Percentiles rank a stretch among this genome's conserved stretches.
Conservation (phyloP, 352 stramenopile species). For the Phytophthora aleatoria region DNA sequence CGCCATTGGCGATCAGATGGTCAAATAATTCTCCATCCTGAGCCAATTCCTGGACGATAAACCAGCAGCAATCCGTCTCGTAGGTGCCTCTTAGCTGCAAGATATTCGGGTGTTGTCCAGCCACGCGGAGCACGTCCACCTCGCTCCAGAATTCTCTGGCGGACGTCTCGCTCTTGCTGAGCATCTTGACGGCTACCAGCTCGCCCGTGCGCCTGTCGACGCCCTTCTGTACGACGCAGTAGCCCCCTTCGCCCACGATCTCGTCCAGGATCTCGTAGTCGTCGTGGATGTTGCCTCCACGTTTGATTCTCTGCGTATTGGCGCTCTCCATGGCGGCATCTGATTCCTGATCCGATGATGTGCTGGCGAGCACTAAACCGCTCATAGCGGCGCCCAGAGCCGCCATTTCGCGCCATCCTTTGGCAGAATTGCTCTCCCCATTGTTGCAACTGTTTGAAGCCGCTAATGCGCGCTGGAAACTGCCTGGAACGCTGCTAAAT, state of each 20-base stretch:
- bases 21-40: slow-evolving; percentile 90
- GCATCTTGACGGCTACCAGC: slow-evolving; percentile 79
- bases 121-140: slow-evolving; percentile 76
- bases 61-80: slow-evolving; percentile 76
- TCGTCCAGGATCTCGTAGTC: slow-evolving; percentile 81
- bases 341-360: slow-evolving; percentile 11
- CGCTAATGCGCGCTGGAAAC: slow-evolving; percentile 12
- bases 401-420: slow-evolving; percentile 10
- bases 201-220: slow-evolving; percentile 68
- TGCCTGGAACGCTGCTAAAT: slow-evolving; percentile 1
- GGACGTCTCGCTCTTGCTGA: slow-evolving; percentile 79
- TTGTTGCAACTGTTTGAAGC: slow-evolving; percentile 21
- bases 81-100: slow-evolving; percentile 77
- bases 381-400: slow-evolving; percentile 27
- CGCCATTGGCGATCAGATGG: slow-evolving; percentile 81
- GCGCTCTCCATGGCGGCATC: slow-evolving; percentile 28
- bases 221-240: slow-evolving; percentile 79
- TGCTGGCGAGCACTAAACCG: slow-evolving; percentile 15
- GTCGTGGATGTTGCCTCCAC: slow-evolving; percentile 55
- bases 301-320: slow-evolving; percentile 14
- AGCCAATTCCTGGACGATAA: slow-evolving; percentile 85
- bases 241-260: slow-evolving; percentile 81
- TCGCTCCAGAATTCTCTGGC: slow-evolving; percentile 86
- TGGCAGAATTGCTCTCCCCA: slow-evolving; percentile 1
- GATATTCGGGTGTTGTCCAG: slow-evolving; percentile 79